phyloP scores from a whole-genome alignment of 2,329 filamentous ascomycete species.

The Didymella lethalis region DNA sequence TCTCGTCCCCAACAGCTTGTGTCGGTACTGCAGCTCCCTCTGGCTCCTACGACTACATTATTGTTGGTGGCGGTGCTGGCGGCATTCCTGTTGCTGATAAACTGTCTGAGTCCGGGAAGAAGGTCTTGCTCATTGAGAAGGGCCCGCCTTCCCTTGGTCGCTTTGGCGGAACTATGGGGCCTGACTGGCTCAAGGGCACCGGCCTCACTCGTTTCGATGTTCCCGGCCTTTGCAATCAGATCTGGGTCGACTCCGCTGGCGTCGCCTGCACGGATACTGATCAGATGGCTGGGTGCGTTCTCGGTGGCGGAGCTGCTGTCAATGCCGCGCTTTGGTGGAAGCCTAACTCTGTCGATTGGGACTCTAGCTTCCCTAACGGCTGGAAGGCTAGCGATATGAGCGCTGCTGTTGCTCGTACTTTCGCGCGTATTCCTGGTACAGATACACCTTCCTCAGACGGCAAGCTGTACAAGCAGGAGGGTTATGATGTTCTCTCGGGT shows the following conservation, averaged over 20 bases:
- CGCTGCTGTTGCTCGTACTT: slow-evolving; percentile 67
- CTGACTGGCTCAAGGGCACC: slow-evolving; percentile 67
- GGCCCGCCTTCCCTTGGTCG: slow-evolving; percentile 66
- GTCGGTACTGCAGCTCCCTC: slow-evolving; percentile 50
- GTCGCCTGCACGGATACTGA: slow-evolving; percentile 75
- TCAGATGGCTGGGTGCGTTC: slow-evolving; percentile 75
- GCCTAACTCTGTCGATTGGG: slow-evolving; percentile 71
- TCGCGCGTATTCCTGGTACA: slow-evolving; percentile 74
- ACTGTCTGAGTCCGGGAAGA: slow-evolving; percentile 70
- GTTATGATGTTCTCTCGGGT: slow-evolving; percentile 68
- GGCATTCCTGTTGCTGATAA: slow-evolving; percentile 68
- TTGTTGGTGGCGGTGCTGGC: slow-evolving; percentile 69
- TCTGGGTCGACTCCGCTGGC: slow-evolving; percentile 69
- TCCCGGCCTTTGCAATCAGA: slow-evolving; percentile 74
- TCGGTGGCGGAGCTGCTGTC: slow-evolving; percentile 72
- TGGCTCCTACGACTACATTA: slow-evolving; percentile 68
- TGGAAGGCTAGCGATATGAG: slow-evolving; percentile 73
- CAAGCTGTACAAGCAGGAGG: slow-evolving; percentile 71
- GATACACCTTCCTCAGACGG: slow-evolving; percentile 71
- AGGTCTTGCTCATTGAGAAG: slow-evolving; percentile 65
- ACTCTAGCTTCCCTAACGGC: slow-evolving; percentile 74
- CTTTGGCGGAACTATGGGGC: slow-evolving; percentile 68
- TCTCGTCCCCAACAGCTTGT: slow-evolving; percentile 44
- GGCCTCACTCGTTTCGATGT: slow-evolving; percentile 75
- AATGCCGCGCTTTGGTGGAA: slow-evolving; percentile 76